These are phyloP conservation scores for Suillus placidus DNA, from an alignment of 768 basidiomycete species.

Conservation along the genomic window DNA sequence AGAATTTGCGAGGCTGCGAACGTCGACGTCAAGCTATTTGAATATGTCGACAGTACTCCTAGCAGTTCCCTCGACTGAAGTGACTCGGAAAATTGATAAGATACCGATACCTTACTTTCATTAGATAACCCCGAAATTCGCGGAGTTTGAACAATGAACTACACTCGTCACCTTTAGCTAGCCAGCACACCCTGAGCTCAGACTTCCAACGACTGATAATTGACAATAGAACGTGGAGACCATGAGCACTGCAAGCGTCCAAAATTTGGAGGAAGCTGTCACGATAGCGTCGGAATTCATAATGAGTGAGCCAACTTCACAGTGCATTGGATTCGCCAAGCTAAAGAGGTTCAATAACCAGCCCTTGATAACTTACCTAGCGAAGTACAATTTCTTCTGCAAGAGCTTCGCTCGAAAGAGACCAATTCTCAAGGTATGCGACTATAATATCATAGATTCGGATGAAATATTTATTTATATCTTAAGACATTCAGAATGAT, in stretches of 20 bases:
- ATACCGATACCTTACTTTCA: neutral
- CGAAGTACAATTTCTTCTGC: constrained; percentile 50
- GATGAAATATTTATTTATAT: neutral
- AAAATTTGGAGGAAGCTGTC: constrained; percentile 52
- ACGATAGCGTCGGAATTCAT: constrained; percentile 52
- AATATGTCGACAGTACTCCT: neutral
- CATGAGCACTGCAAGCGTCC: constrained; percentile 37
- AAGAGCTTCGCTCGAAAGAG: constrained; percentile 51
- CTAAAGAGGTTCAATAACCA: constrained; percentile 20
- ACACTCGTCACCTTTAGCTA: no score
- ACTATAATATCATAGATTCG: neutral
- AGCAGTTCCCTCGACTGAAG: neutral
- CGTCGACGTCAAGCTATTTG: neutral
- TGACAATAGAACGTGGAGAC: constrained; percentile 8
- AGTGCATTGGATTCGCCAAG: neutral
- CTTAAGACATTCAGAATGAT: constrained; percentile 45
- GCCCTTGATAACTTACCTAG: constrained; percentile 54
- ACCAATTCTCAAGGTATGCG: constrained; percentile 42
- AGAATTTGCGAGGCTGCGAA: neutral
- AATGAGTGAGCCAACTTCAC: constrained; percentile 39
- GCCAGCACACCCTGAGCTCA: neutral
- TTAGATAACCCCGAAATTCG: neutral
- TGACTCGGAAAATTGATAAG: no score
- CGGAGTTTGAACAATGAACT: neutral
- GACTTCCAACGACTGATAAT: neutral